A percentile compares a stretch with the other conserved stretches of the same genome.
These are phyloP conservation scores for Diaporthe humulicola DNA, from an alignment of 2,329 filamentous ascomycete genomes.

Conservation along the genomic window DNA sequence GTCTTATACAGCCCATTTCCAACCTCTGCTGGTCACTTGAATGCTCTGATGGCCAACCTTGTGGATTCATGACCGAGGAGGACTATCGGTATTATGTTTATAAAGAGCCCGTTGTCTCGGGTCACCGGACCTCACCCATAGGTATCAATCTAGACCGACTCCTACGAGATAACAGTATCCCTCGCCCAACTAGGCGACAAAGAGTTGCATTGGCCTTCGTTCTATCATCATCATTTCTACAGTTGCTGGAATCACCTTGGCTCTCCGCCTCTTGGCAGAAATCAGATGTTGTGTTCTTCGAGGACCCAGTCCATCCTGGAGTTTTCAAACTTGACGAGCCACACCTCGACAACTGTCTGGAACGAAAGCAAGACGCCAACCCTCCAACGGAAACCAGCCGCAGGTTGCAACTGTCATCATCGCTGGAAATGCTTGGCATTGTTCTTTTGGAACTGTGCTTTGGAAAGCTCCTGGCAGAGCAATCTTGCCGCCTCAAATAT, in stretches of 20 bases:
- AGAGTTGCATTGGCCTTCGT: background rate
- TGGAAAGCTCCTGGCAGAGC: background rate
- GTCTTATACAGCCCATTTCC: background rate
- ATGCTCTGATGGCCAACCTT: background rate
- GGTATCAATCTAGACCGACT: background rate
- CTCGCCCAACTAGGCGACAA: background rate
- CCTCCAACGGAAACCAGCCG: background rate
- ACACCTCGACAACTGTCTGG: background rate
- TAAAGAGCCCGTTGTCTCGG: background rate
- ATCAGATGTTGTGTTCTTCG: background rate
- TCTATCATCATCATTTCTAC: background rate
- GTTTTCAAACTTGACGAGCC: conserved; percentile 1
- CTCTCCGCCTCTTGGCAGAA: background rate
- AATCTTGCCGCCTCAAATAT: background rate
- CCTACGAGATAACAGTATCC: background rate
- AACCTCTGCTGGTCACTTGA: background rate
- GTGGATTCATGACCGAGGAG: background rate
- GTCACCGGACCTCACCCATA: background rate
- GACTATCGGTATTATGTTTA: background rate
- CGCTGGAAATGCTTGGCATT: background rate
- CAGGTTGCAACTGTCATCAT: background rate
- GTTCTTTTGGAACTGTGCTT: background rate
- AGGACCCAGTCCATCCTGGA: background rate
- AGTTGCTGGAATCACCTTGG: background rate
- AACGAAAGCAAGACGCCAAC: background rate